These are phyloP conservation scores for maize (Zea mays) DNA, from an alignment of 176 grass and related monocot genomes.

Conservation along the genomic window Zm-B73-REFERENCE-NAM-5.0 NC_050104.1:9795001-9795500, in stretches of 20 bases:
- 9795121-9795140: background rate
- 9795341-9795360: background rate
- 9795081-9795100: no score
- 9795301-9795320: background rate
- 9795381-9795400: background rate
- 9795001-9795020: background rate
- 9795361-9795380: background rate
- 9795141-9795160: no score
- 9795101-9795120: no score
- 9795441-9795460: background rate
- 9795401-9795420: no score
- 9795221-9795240: background rate
- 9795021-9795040: background rate
- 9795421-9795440: background rate
- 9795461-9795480: conserved; percentile 14
- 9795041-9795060: background rate
- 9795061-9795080: background rate
- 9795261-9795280: background rate
- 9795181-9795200: background rate
- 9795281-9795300: background rate
- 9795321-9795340: background rate
- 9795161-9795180: background rate
- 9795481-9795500: no score
- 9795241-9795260: no score
- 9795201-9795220: background rate